Evolutionary conservation across 176 grass and related monocot species (phyloP).

Genomic region (Metroxylon sagu): DNA sequence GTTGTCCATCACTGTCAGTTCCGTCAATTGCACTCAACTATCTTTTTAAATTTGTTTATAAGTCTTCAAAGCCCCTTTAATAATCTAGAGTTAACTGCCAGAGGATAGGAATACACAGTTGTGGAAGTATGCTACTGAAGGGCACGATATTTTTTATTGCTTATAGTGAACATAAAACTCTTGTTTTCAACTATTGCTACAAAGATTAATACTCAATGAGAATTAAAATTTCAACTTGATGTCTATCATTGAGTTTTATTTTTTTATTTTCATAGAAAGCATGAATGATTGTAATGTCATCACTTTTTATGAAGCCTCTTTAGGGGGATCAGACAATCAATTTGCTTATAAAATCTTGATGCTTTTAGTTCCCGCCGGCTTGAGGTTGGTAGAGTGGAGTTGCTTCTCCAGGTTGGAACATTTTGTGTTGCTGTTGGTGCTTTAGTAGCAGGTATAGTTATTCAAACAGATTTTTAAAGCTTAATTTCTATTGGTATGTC

Average conservation of each 20-base stretch:
- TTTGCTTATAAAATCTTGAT: constrained; percentile 16
- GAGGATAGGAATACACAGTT: too few species aligned
- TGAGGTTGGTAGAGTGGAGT: constrained; percentile 87
- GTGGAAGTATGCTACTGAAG: too few species aligned
- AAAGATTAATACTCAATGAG: too few species aligned
- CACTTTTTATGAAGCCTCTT: not conserved
- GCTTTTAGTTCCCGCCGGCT: constrained; percentile 66
- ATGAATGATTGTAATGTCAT: not conserved
- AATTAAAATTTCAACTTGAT: too few species aligned
- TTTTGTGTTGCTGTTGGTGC: constrained; percentile 89
- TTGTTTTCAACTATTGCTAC: too few species aligned
- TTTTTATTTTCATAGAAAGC: not conserved
- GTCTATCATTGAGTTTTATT: not conserved
- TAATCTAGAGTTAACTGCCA: too few species aligned
- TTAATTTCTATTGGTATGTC: constrained; percentile 7
- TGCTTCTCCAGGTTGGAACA: constrained; percentile 95
- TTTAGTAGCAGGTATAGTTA: constrained; percentile 72
- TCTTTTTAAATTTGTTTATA: too few species aligned
- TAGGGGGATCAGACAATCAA: not conserved
- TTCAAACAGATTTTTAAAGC: constrained; percentile 3
- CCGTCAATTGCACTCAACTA: too few species aligned
- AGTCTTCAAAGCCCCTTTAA: too few species aligned
- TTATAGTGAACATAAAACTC: too few species aligned
- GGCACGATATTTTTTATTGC: too few species aligned
- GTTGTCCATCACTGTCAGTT: too few species aligned